These are phyloP conservation scores for Phytophthora palmivora DNA, from an alignment of 352 stramenopile species.

Conservation along the genomic window DNA sequence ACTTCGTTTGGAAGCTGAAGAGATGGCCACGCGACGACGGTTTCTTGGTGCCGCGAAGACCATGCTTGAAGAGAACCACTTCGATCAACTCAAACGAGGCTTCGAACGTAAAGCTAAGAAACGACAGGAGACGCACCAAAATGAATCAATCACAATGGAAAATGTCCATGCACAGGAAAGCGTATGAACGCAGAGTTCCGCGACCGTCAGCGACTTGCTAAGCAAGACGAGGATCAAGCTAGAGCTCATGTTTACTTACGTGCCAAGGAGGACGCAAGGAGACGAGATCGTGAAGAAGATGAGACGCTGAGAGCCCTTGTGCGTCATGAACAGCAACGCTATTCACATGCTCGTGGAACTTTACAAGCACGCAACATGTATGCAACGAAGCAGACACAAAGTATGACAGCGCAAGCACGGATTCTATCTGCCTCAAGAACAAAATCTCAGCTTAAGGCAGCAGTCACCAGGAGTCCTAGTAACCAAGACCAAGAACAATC, in stretches of 20 bases:
- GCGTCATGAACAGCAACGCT: constrained; percentile 68
- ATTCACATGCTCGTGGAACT: constrained; percentile 58
- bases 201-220: constrained; percentile 20
- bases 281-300: constrained; percentile 59
- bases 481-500: no score
- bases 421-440: constrained; percentile 9
- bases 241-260: constrained; percentile 38
- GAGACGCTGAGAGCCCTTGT: constrained; percentile 68
- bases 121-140: constrained; percentile 59
- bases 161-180: constrained; percentile 46
- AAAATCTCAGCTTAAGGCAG: constrained; percentile 15
- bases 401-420: constrained; percentile 45
- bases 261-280: constrained; percentile 45
- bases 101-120: constrained; percentile 61
- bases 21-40: constrained; percentile 74
- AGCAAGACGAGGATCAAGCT: constrained; percentile 25
- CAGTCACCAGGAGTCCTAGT: constrained; percentile 6
- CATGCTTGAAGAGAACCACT: constrained; percentile 85
- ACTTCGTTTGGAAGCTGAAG: constrained; percentile 64
- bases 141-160: constrained; percentile 51
- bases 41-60: constrained; percentile 89
- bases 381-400: constrained; percentile 58
- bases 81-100: constrained; percentile 76
- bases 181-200: constrained; percentile 56
- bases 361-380: constrained; percentile 75